Conservation (phyloP, 805 yeast species). For the Candida adriatica region DNA sequence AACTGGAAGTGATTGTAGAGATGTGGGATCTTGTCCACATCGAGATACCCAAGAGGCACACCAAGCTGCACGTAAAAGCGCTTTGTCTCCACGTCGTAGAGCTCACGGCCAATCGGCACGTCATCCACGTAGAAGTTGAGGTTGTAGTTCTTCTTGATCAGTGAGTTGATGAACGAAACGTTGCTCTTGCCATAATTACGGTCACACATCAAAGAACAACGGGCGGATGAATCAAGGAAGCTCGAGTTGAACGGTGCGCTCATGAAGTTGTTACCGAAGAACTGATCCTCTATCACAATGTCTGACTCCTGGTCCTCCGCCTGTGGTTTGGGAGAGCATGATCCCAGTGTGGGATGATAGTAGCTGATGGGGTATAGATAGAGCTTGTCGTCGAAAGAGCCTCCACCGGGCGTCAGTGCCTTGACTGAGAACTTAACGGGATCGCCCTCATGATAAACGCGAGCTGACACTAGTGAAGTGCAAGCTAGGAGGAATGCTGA, state of each 20-base stretch:
- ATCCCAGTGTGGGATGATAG: conserved; percentile 18
- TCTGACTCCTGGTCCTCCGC: conserved; percentile 1
- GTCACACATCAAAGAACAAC: conserved; percentile 16
- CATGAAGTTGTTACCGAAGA: conserved; percentile 13
- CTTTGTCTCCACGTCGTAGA: conserved; percentile 22
- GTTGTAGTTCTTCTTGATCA: conserved; percentile 25
- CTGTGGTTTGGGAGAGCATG: conserved; percentile 15
- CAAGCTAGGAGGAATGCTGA: no score
- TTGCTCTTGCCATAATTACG: conserved; percentile 16
- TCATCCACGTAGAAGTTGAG: conserved; percentile 25
- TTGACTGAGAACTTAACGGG: conserved; percentile 16
- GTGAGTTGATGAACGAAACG: conserved; percentile 21
- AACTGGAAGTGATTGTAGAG: conserved; percentile 27
- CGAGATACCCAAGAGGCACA: conserved; percentile 25
- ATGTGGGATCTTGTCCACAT: conserved; percentile 24
- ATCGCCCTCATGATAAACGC: conserved; percentile 15
- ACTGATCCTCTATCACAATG: conserved; percentile 7
- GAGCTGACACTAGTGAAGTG: no score
- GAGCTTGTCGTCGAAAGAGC: conserved; percentile 17
- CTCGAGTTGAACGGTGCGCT: conserved; percentile 20
- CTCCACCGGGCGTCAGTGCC: conserved; percentile 23
- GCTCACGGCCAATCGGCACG: conserved; percentile 25
- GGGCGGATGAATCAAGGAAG: conserved; percentile 7
- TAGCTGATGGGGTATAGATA: conserved; percentile 22
- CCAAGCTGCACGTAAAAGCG: conserved; percentile 23